Base-by-base conservation (phyloP, 2,329 filamentous ascomycete genomes). In the Dactylonectria estremocensis region DNA sequence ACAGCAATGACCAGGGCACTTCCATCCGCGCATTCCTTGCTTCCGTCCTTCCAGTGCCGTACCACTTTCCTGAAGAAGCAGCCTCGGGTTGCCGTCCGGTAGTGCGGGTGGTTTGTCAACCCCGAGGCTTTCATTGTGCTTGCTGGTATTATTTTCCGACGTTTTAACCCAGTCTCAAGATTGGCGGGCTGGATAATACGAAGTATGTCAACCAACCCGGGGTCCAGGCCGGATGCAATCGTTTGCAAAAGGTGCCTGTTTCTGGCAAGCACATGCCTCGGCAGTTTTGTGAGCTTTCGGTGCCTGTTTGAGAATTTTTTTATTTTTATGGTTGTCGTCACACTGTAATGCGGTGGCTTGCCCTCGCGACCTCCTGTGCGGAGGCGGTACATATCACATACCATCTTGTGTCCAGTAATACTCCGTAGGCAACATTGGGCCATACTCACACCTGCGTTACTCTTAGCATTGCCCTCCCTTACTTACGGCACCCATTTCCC, bases 311-410 rank as follows among this genome's bases (percentile, higher is more conserved):
- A 46, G n/a, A n/a, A n/a, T n/a, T n/a, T n/a, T n/a, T n/a, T n/a
- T 37, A 46, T 46, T 57, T 53, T 58, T 64, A 45, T 54, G 28
- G 40, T 48, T 40, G 55, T 59, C 11, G 45, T 59, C 31, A 52
- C 57, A 56, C 52, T 20, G 60, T 31, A 57, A 46, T 61, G 57
- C 63, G 35, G 35, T 61, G 49, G 48, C 61, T 35, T 46, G 50
- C 55, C 43, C 43, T 60, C 37, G n/a, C 45, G 18, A 22, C 14
- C 35, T 24, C 18, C 14, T 10, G 33, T 61, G 63, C 50, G 63
- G 56, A 65, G 56, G 63, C 56, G 56, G 50, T 56, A 61, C 63
- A 66, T 7, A 66, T 55, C 22, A 31, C 63, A 65, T 60, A 50
- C 56, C 62, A 35, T 55, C 33, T 46, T 55, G 43, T 7, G 24